A percentile compares a stretch with the other conserved stretches of the same genome.
These are phyloP conservation scores for Penicillium herquei DNA, from an alignment of 495 filamentous ascomycete species.

Conservation along the genomic window DNA sequence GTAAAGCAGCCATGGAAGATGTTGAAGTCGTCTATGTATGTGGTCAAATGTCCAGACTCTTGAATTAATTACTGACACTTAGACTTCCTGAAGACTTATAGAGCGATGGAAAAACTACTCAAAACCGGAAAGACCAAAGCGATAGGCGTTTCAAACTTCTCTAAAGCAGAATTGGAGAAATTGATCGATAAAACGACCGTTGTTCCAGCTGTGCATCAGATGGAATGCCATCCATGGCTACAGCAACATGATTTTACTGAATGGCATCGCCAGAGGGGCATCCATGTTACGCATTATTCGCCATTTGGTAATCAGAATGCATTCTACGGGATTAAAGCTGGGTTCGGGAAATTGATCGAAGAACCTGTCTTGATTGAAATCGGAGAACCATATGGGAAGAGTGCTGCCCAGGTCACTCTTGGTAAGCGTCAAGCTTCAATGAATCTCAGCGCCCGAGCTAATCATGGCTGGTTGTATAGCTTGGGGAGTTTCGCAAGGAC, in stretches of 20 bases:
- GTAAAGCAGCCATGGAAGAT: constrained; percentile 40
- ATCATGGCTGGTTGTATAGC: constrained; percentile 34
- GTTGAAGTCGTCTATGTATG: constrained; percentile 53
- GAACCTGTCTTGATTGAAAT: constrained; percentile 60
- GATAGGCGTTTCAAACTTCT: constrained; percentile 75
- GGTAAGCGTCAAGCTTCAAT: constrained; percentile 36
- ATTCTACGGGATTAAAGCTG: constrained; percentile 50
- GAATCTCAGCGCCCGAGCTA: background rate
- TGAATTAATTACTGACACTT: background rate
- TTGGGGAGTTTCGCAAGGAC: constrained; percentile 65
- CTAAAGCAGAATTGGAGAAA: constrained; percentile 63
- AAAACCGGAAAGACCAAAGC: constrained; percentile 55
- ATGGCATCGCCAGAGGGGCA: constrained; percentile 54
- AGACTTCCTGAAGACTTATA: constrained; percentile 45
- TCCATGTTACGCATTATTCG: constrained; percentile 64
- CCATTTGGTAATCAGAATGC: constrained; percentile 72
- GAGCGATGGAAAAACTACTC: constrained; percentile 62
- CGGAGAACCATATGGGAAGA: constrained; percentile 62
- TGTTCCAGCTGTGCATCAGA: constrained; percentile 64
- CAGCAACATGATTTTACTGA: constrained; percentile 58
- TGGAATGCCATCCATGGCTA: constrained; percentile 62
- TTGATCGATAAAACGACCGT: constrained; percentile 59
- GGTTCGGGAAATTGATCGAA: constrained; percentile 56
- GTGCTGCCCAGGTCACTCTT: constrained; percentile 59
- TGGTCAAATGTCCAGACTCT: constrained; percentile 3